Evolutionary conservation across 225 moss, liverwort and hornwort genomes (phyloP).

Genomic region (Anthoceros angustus): DNA sequence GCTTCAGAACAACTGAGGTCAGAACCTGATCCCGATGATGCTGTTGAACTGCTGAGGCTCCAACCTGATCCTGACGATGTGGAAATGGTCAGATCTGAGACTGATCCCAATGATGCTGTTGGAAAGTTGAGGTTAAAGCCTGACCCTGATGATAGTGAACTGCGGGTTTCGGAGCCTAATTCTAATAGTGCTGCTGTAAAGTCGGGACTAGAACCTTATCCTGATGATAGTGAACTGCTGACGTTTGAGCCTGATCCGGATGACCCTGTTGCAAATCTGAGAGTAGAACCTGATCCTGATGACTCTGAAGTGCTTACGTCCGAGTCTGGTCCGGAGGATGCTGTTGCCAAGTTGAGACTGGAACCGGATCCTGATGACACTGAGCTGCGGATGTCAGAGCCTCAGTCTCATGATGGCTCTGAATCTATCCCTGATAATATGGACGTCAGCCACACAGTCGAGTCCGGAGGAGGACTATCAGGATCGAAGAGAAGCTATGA

Average conservation of each 20-base stretch:
- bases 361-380: not conserved
- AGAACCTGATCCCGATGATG: not conserved
- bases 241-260: not conserved
- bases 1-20: not conserved
- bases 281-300: constrained; percentile 19
- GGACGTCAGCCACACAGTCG: not conserved
- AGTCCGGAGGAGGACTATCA: not conserved
- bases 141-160: constrained; percentile 13
- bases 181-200: constrained; percentile 15
- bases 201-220: not conserved
- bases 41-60: not conserved
- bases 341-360: not conserved
- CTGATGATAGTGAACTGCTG: no score
- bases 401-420: not conserved
- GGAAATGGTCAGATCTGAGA: constrained; percentile 10
- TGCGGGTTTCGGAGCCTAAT: constrained; percentile 17
- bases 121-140: constrained; percentile 7
- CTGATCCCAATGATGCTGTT: constrained; percentile 19
- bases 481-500: constrained; percentile 6
- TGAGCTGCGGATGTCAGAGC: not conserved
- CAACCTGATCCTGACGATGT: not conserved
- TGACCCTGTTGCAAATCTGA: constrained; percentile 7
- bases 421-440: not conserved
- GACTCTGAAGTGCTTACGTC: not conserved
- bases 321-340: constrained; percentile 29